Evolutionary conservation across 2,329 filamentous ascomycete genomes (phyloP).

Genomic region (Xylaria digitata): DNA sequence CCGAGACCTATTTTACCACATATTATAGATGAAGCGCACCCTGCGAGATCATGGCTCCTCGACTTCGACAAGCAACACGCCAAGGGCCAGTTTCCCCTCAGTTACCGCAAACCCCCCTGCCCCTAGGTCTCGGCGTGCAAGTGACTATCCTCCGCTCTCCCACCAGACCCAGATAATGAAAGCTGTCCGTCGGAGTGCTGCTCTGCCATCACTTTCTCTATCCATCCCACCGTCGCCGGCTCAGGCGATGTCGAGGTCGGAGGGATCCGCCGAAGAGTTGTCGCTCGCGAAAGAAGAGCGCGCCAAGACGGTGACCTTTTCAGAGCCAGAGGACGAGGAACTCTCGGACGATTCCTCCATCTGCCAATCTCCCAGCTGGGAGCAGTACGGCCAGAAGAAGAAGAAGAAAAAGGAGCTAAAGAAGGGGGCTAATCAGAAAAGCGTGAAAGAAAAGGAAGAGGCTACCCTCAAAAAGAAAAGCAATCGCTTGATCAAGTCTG

Average conservation of each 20-base stretch:
- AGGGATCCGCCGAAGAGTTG: constrained; percentile 38
- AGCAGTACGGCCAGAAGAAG: constrained; percentile 65
- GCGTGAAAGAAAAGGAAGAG: constrained; percentile 57
- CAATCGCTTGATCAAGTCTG: constrained; percentile 55
- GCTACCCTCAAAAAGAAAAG: constrained; percentile 53
- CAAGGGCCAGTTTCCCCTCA: constrained; percentile 48
- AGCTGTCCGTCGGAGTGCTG: constrained; percentile 48
- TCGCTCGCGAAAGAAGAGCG: constrained; percentile 44
- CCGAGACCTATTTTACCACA: constrained; percentile 45
- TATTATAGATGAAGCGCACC: constrained; percentile 54
- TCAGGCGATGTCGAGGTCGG: constrained; percentile 38
- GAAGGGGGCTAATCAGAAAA: constrained; percentile 56
- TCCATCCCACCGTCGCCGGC: constrained; percentile 48
- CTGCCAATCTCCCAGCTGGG: constrained; percentile 73
- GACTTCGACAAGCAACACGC: constrained; percentile 43
- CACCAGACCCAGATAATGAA: constrained; percentile 52
- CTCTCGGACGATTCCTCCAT: constrained; percentile 62
- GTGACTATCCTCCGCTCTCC: constrained; percentile 50
- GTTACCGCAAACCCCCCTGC: constrained; percentile 46
- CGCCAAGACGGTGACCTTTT: constrained; percentile 57
- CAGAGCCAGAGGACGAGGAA: constrained; percentile 50
- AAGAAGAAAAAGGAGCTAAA: constrained; percentile 59
- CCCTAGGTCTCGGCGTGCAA: constrained; percentile 49
- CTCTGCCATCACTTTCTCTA: constrained; percentile 50
- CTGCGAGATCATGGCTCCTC: constrained; percentile 48